Percentiles rank a stretch among this genome's conserved stretches.
Evolutionary conservation across 1,284 basidiomycete genomes (phyloP).

Genomic region (Fomitiporia mediterranea): DNA sequence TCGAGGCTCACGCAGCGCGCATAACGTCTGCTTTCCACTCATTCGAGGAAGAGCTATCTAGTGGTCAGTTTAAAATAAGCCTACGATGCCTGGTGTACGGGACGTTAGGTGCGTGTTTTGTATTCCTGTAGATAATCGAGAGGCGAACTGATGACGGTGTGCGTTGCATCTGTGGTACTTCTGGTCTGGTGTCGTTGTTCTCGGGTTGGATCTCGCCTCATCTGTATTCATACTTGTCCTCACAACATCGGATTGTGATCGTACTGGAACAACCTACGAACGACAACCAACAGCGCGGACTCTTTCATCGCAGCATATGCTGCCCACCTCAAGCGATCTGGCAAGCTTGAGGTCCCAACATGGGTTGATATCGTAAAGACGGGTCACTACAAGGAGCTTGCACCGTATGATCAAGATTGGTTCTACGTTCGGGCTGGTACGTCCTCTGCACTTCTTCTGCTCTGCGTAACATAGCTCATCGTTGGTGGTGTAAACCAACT

Average conservation of each 20-base stretch:
- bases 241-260: not conserved
- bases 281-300: constrained; percentile 60
- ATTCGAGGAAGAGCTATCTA: constrained; percentile 40
- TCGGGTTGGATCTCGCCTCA: not conserved
- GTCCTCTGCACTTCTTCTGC: constrained; percentile 27
- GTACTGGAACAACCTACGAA: not conserved
- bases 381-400: constrained; percentile 95
- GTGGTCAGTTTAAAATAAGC: constrained; percentile 30
- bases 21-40: constrained; percentile 36
- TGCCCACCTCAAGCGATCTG: constrained; percentile 92
- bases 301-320: constrained; percentile 90
- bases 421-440: constrained; percentile 97
- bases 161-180: too few relatives aligned
- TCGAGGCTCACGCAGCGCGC: not conserved
- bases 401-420: constrained; percentile 99
- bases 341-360: constrained; percentile 97
- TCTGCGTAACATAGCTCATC: not conserved
- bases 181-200: not conserved
- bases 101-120: constrained; percentile 70
- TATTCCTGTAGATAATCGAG: too few relatives aligned
- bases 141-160: too few relatives aligned
- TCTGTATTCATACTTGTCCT: not conserved
- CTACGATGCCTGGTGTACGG: constrained; percentile 88
- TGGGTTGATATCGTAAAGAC: constrained; percentile 99
- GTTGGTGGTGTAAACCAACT: constrained; percentile 18